Percentiles rank a stretch among this genome's conserved stretches.
Conservation (phyloP, 768 basidiomycete species). For the Pseudohyphozyma bogoriensis region DNA sequence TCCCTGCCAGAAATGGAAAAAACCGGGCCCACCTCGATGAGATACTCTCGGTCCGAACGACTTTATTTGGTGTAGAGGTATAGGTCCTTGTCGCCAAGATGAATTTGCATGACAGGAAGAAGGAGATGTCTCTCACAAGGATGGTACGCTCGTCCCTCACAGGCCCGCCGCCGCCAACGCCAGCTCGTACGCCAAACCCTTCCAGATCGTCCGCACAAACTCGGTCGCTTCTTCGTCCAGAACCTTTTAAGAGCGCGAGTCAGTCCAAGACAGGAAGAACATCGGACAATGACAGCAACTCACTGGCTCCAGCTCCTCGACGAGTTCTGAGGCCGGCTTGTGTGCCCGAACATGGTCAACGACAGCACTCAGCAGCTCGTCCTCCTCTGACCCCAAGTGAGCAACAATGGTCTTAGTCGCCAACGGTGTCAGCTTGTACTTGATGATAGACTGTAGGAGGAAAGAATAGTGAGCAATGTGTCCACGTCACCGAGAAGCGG, state of each 20-base stretch:
- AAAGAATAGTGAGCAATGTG: not conserved
- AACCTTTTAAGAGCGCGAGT: conserved; percentile 8
- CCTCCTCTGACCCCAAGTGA: conserved; percentile 33
- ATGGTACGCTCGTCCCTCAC: no score
- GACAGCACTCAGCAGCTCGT: conserved; percentile 32
- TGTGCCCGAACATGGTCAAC: conserved; percentile 29
- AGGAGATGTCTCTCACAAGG: not conserved
- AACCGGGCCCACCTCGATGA: no score
- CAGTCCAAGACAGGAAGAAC: not conserved
- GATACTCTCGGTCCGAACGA: not conserved
- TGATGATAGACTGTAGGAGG: conserved; percentile 24
- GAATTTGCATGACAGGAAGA: not conserved
- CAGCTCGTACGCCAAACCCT: conserved; percentile 1
- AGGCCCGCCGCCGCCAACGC: not conserved
- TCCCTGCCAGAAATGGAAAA: not conserved
- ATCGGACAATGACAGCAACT: not conserved
- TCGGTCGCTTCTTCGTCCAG: conserved; percentile 33
- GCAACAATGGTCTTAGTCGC: conserved; percentile 29
- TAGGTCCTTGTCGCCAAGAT: no score
- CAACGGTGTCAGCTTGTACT: conserved; percentile 26
- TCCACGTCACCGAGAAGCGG: not conserved
- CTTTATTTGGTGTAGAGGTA: no score
- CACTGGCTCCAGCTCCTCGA: conserved; percentile 35
- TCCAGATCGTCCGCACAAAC: conserved; percentile 31
- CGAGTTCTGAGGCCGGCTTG: conserved; percentile 28